A percentile compares a stretch with the other conserved stretches of the same genome.
Conservation (phyloP, 305 asterid species). For the Withania somnifera region DNA sequence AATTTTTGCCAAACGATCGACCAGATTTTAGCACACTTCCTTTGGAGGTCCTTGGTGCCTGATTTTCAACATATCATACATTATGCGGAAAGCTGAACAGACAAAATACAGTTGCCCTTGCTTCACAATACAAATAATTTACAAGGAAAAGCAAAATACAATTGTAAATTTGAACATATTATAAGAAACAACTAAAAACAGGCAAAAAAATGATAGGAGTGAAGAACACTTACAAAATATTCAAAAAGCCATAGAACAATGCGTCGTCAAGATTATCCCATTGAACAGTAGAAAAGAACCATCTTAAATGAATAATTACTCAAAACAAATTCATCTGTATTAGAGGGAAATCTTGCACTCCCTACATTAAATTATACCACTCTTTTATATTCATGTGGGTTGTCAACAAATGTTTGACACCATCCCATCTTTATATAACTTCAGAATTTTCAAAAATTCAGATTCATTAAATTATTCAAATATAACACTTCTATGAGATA, state of each 20-base stretch:
- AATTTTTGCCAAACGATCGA: constrained; percentile 75
- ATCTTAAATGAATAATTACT: background rate
- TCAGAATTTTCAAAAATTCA: background rate
- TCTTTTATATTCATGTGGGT: too few relatives aligned
- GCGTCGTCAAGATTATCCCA: background rate
- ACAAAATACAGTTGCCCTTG: background rate
- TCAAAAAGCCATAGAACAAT: background rate
- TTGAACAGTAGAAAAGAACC: background rate
- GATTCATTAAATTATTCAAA: background rate
- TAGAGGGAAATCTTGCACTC: background rate
- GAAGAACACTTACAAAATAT: background rate
- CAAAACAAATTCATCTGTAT: background rate
- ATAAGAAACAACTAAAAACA: background rate
- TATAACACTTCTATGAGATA: background rate
- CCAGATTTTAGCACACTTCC: constrained; percentile 78
- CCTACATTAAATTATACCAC: background rate
- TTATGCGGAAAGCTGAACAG: background rate
- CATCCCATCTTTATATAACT: background rate
- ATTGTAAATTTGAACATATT: background rate
- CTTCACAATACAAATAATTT: background rate
- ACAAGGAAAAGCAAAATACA: background rate
- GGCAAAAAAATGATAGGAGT: background rate
- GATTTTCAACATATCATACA: constrained; percentile 12
- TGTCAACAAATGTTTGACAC: background rate
- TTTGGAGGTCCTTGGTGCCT: constrained; percentile 93